These are phyloP conservation scores for Aspergillus olivimuriae DNA, from an alignment of 495 filamentous ascomycete genomes.

Conservation along the genomic window DNA sequence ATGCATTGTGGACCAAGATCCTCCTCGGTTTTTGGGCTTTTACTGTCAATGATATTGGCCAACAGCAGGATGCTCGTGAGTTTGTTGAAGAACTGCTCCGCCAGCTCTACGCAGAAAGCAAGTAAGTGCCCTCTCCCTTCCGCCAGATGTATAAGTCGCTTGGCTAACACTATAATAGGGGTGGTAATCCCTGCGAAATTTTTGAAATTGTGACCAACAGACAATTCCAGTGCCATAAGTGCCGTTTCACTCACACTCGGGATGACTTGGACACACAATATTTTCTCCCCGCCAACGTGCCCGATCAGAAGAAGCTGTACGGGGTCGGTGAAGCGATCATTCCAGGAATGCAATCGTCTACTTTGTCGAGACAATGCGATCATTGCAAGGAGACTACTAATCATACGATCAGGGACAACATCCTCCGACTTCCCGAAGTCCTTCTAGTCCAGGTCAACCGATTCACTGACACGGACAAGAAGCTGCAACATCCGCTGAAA, in stretches of 20 bases:
- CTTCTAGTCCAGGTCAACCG: constrained; percentile 14
- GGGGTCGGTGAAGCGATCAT: constrained; percentile 3
- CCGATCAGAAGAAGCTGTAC: neutral
- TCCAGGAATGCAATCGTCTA: neutral
- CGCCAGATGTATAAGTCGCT: neutral
- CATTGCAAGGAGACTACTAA: neutral
- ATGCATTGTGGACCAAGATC: constrained; percentile 3
- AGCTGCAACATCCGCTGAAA: no score
- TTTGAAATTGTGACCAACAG: constrained; percentile 4
- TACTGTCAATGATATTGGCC: neutral
- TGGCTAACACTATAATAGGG: neutral
- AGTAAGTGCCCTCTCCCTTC: neutral
- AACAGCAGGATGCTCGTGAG: constrained; percentile 22
- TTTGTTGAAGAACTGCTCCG: constrained; percentile 14
- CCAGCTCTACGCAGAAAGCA: constrained; percentile 3
- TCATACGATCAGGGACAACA: neutral
- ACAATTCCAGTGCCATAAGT: constrained; percentile 2
- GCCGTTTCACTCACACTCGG: neutral
- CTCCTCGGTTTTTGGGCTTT: constrained; percentile 1
- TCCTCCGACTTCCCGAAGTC: constrained; percentile 6
- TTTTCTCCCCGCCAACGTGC: constrained; percentile 2
- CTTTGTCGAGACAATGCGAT: neutral
- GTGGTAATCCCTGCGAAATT: neutral
- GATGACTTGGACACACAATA: neutral
- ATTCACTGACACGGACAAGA: neutral